phyloP scores from a whole-genome alignment of 192 early-diverging fungal species.

The Lobosporangium transversale region DNA sequence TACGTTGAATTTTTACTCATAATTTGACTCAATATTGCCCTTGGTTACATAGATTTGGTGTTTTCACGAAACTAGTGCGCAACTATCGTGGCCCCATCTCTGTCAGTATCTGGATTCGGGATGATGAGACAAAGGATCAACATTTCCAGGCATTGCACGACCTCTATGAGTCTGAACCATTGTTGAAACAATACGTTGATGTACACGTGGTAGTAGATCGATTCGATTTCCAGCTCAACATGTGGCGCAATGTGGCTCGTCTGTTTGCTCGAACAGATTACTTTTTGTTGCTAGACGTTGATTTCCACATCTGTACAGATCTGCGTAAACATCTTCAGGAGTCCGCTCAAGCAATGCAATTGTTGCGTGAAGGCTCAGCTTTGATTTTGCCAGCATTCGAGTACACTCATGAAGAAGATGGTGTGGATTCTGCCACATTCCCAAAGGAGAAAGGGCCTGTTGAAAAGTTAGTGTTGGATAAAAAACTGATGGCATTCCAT shows the following conservation, averaged over 20 bases:
- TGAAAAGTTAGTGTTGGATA: slow-evolving; percentile 52
- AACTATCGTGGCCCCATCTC: slow-evolving; percentile 62
- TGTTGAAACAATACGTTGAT: slow-evolving; percentile 64
- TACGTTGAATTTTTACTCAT: too few species aligned
- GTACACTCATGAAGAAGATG: slow-evolving; percentile 61
- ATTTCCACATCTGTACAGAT: slow-evolving; percentile 68
- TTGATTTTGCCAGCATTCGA: slow-evolving; percentile 71
- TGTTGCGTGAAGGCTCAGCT: slow-evolving; percentile 59
- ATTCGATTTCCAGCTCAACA: slow-evolving; percentile 72
- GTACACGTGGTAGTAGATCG: slow-evolving; percentile 69
- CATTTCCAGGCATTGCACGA: slow-evolving; percentile 61
- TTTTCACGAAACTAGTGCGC: slow-evolving; percentile 49
- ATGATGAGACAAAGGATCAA: slow-evolving; percentile 59
- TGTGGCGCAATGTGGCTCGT: slow-evolving; percentile 72
- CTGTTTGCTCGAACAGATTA: slow-evolving; percentile 69
- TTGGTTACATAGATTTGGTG: slow-evolving; percentile 54
- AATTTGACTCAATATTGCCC: too few species aligned
- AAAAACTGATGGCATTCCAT: slow-evolving; percentile 69
- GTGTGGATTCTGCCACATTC: slow-evolving; percentile 61
- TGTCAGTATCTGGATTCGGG: slow-evolving; percentile 66
- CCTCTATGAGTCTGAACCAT: slow-evolving; percentile 59
- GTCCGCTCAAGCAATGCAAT: slow-evolving; percentile 48
- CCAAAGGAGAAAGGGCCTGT: slow-evolving; percentile 58
- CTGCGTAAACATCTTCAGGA: slow-evolving; percentile 54
- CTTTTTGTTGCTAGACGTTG: slow-evolving; percentile 69